Base-by-base conservation (phyloP, 805 yeast genomes). In the Aciculoconidium aculeatum region DNA sequence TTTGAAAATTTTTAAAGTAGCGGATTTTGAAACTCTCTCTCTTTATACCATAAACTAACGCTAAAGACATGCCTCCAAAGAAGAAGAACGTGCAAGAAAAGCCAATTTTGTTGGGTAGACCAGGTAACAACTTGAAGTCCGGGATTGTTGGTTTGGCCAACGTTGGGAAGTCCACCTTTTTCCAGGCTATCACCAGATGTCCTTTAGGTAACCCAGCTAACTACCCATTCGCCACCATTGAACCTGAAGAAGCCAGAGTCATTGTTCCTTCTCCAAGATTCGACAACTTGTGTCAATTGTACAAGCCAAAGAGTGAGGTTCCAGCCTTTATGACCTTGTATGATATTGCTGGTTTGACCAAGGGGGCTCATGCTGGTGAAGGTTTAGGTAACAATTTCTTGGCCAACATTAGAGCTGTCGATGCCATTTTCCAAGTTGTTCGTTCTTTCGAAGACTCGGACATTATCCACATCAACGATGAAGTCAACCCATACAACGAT, bases 391-490 rank as follows among this genome's bases (percentile, higher is more conserved):
- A 92, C 61, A 94, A 95, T 40, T 92, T 92, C 74, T 76, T 92
- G 66, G 80, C 95, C 45, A 88, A 92, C 60, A 92, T 92, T 50
- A 77, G 97, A 64, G 92, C 95, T 27, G 98, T 92, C 34, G 98
- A 92, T 72, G 95, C 96, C 40, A 80, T 92, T 42, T 92, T 83
- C 67, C 97, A 92, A 67, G 95, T 92, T 42, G 97, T 92, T 28
- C 80, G 98, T 65, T 84, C 95, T 64, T 92, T 92, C 52, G 95
- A 87, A 54, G 98, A 92, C 61, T 94, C 96, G 21, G 98, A 92
- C 55, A 92, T 92, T 50, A 87, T 88, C 47, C 98, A 92, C 65
- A 83, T 92, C 49, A 95, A 87, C 65, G 96, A 88, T 49, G 67
- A 61, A 40, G 98, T 92, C 39, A 78, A 92, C 63, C 98, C 98